Conservation (phyloP, 805 yeast genomes). For the Saccharomycopsis capsularis region DNA sequence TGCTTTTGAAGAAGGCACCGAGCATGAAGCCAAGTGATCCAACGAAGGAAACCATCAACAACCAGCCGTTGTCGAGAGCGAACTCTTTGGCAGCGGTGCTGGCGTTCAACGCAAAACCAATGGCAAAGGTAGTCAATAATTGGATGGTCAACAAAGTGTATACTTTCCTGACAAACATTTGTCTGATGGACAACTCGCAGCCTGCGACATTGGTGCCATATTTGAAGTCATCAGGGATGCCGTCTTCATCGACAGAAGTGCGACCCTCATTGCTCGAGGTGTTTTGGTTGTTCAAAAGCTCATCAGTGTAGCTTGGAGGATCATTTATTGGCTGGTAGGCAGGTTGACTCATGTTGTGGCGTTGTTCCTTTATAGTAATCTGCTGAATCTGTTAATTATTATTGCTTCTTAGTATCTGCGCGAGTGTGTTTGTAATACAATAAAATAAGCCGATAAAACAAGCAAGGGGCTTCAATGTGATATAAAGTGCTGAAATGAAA, state of each 20-base stretch:
- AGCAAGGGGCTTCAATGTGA: too few species aligned
- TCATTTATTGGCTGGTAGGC: conserved; percentile 9
- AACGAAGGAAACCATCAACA: conserved; percentile 46
- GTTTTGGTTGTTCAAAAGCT: conserved; percentile 1
- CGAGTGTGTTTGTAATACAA: too few species aligned
- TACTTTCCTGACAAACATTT: conserved; percentile 71
- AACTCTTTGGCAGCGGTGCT: conserved; percentile 42
- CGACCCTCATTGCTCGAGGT: not conserved
- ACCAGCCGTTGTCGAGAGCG: conserved; percentile 53
- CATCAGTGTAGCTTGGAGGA: conserved; percentile 18
- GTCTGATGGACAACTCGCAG: conserved; percentile 70
- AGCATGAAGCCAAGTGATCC: conserved; percentile 61
- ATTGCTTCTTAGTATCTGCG: too few species aligned
- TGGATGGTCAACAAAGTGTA: conserved; percentile 65
- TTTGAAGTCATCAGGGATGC: conserved; percentile 71
- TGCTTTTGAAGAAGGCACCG: conserved; percentile 55
- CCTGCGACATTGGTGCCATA: conserved; percentile 70
- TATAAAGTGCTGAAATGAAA: too few species aligned
- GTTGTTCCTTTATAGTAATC: too few species aligned
- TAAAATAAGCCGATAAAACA: too few species aligned
- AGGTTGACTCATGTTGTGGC: conserved; percentile 2
- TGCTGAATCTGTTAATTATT: too few species aligned
- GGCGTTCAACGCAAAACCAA: conserved; percentile 45
- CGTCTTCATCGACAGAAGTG: conserved; percentile 18
- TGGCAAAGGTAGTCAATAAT: conserved; percentile 50